Percentiles rank a stretch among this genome's conserved stretches.
phyloP scores from a whole-genome alignment of 2,329 filamentous ascomycete species.

The Teratosphaeria zuluensis region DNA sequence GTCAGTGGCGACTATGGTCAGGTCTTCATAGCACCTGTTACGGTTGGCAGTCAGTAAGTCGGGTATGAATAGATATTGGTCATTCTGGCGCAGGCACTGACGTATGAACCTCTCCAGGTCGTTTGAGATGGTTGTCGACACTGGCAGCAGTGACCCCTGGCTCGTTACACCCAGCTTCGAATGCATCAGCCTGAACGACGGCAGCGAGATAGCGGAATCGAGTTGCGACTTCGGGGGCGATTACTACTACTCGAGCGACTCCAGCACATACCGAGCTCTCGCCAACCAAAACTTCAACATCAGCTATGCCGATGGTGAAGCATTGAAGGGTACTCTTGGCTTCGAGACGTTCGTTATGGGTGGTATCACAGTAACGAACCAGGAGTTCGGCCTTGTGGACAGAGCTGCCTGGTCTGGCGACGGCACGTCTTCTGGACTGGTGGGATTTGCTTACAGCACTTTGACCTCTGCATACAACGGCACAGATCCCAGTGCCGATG shows the following conservation, averaged over 20 bases:
- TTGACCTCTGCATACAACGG: slow-evolving; percentile 35
- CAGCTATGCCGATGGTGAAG: slow-evolving; percentile 35
- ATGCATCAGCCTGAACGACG: slow-evolving; percentile 13
- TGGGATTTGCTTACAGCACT: slow-evolving; percentile 43
- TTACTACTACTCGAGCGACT: slow-evolving; percentile 18
- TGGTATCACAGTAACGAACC: slow-evolving; percentile 35
- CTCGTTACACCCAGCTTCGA: slow-evolving; percentile 24
- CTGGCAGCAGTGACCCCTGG: slow-evolving; percentile 42
- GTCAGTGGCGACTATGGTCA: slow-evolving; percentile 16
- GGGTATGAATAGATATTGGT: neutral
- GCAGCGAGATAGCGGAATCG: slow-evolving; percentile 9
- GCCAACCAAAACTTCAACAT: slow-evolving; percentile 34
- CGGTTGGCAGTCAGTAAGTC: slow-evolving; percentile 16
- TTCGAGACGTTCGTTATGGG: slow-evolving; percentile 35
- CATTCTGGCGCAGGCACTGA: neutral
- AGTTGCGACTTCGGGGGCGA: slow-evolving; percentile 24
- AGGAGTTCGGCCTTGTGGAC: slow-evolving; percentile 39
- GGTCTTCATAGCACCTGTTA: slow-evolving; percentile 22
- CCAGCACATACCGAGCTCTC: slow-evolving; percentile 29
- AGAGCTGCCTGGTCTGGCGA: slow-evolving; percentile 25
- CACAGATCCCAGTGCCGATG: slow-evolving; percentile 14
- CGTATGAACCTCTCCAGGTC: neutral
- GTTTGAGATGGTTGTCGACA: slow-evolving; percentile 36
- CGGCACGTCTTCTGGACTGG: slow-evolving; percentile 34
- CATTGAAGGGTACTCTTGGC: slow-evolving; percentile 31